Evolutionary conservation across 139 green algal species (phyloP).

Genomic region (Gonium pectorale): DNA sequence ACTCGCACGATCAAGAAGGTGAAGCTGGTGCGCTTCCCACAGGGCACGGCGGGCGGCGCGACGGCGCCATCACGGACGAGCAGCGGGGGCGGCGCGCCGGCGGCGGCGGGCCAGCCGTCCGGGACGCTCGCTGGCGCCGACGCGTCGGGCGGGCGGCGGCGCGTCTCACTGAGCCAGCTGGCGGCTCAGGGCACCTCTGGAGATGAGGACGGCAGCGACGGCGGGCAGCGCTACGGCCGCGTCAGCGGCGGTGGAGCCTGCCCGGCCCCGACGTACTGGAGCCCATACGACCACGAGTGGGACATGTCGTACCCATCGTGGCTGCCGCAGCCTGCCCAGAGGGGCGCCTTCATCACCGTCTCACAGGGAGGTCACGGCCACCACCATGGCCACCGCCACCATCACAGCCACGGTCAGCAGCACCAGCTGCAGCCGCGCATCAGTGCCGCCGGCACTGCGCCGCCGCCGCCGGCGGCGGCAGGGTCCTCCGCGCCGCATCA

Average conservation of each 20-base stretch:
- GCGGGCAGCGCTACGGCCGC: background rate
- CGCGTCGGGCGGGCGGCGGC: background rate
- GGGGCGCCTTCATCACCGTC: constrained; percentile 39
- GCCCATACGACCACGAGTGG: constrained; percentile 21
- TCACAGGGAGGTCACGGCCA: too few relatives aligned
- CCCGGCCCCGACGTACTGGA: background rate
- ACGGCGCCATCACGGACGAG: background rate
- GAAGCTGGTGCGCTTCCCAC: constrained; percentile 32
- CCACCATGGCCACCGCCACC: background rate
- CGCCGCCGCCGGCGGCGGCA: background rate
- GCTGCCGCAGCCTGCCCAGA: constrained; percentile 26
- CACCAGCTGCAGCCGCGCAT: too few relatives aligned
- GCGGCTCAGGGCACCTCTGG: background rate
- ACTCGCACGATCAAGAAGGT: constrained; percentile 7
- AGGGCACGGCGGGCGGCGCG: background rate
- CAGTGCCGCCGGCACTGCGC: too few relatives aligned
- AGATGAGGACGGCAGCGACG: background rate
- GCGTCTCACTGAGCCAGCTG: constrained; percentile 6
- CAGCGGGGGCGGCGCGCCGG: background rate
- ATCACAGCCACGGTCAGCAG: background rate
- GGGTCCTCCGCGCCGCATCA: too few relatives aligned
- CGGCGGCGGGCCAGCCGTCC: background rate
- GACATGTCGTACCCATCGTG: constrained; percentile 31
- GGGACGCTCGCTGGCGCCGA: background rate
- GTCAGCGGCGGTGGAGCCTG: background rate